Percentiles rank a stretch among this genome's conserved stretches.
Evolutionary conservation across 805 yeast species (phyloP).

Genomic region (Vanderwaltozyma yarrowii): DNA sequence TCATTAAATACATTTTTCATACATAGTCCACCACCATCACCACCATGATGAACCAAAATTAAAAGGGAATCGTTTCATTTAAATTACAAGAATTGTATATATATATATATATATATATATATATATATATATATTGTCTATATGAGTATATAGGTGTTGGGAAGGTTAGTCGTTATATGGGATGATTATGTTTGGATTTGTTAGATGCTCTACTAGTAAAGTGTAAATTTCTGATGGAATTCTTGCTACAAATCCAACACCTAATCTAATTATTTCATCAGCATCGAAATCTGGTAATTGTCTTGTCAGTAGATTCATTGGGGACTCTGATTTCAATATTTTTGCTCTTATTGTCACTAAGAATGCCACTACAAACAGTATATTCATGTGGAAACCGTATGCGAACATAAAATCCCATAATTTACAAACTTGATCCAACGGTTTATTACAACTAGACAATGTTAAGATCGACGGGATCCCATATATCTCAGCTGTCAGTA

Average conservation of each 20-base stretch:
- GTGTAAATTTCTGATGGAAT: slow-evolving; percentile 54
- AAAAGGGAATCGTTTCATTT: no score
- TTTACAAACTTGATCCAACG: slow-evolving; percentile 59
- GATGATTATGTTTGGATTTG: slow-evolving; percentile 9
- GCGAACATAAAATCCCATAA: slow-evolving; percentile 90
- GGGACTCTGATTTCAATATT: slow-evolving; percentile 45
- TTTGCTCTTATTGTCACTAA: slow-evolving; percentile 56
- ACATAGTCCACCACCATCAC: no score
- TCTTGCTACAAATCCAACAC: slow-evolving; percentile 69
- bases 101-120: background rate
- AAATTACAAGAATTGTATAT: no score
- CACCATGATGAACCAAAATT: no score
- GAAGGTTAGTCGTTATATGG: slow-evolving; percentile 3
- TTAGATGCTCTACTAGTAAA: slow-evolving; percentile 24
- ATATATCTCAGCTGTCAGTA: slow-evolving; percentile 74
- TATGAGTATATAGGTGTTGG: no score
- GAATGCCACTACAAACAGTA: slow-evolving; percentile 72
- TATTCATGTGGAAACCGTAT: slow-evolving; percentile 81
- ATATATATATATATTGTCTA: background rate
- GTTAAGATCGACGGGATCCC: slow-evolving; percentile 81
- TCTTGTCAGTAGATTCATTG: slow-evolving; percentile 65
- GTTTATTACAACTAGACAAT: slow-evolving; percentile 81
- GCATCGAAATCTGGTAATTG: slow-evolving; percentile 60
- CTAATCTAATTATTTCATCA: slow-evolving; percentile 62
- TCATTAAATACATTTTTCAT: no score